A percentile compares a stretch with the other conserved stretches of the same genome.
These are phyloP conservation scores for Dicorynia guianensis DNA, from an alignment of 306 rosid genomes.

Conservation along the genomic window DNA sequence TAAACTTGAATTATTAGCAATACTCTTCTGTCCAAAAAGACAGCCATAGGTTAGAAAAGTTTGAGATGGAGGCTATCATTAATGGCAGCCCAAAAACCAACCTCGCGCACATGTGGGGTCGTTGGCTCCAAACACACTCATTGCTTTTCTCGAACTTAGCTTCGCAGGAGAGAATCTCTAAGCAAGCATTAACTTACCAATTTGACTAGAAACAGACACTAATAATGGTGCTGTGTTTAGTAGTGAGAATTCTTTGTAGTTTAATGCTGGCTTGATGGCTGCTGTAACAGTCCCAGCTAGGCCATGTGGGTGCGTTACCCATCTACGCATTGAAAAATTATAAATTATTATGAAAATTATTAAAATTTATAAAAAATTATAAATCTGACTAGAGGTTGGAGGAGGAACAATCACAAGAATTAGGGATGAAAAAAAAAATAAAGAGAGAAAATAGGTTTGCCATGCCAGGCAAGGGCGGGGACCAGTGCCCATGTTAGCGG, in stretches of 20 bases:
- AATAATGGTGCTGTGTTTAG: not conserved
- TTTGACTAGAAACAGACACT: constrained; percentile 34
- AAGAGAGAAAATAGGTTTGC: not conserved
- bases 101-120: constrained; percentile 66
- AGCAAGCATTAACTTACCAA: not conserved
- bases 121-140: constrained; percentile 76
- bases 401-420: not conserved
- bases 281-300: not conserved
- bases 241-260: not conserved
- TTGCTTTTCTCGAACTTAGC: constrained; percentile 63
- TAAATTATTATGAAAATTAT: not conserved
- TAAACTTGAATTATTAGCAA: constrained; percentile 36
- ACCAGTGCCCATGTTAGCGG: not conserved
- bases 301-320: constrained; percentile 21
- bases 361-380: not conserved
- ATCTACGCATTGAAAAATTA: not conserved
- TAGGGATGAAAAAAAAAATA: not conserved
- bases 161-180: constrained; percentile 49
- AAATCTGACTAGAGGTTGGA: not conserved
- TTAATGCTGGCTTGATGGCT: constrained; percentile 14
- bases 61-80: constrained; percentile 40
- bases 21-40: constrained; percentile 49
- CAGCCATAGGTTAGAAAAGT: constrained; percentile 42
- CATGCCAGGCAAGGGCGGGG: not conserved
- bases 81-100: constrained; percentile 49